Evolutionary conservation across 495 filamentous ascomycete genomes (phyloP).

Genomic region (Symbiotaphrina buchneri): DNA sequence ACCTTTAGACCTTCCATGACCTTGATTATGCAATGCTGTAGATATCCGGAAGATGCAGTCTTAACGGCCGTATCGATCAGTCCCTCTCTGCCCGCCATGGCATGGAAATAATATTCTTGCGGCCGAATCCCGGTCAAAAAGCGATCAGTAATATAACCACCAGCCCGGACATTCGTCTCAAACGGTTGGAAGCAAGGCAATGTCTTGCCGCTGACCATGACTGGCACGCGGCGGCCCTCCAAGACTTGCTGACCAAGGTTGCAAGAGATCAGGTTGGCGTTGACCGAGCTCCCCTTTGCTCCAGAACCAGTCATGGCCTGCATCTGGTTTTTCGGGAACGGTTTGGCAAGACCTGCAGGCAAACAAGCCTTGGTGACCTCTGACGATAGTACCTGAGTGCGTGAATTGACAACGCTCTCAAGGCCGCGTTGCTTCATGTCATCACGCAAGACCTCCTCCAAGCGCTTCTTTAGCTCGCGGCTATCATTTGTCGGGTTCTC

Average conservation of each 20-base stretch:
- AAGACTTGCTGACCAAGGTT: constrained; percentile 93
- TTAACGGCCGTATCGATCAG: constrained; percentile 99
- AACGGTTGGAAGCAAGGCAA: constrained; percentile 85
- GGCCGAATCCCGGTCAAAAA: constrained; percentile 97
- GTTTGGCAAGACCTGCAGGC: constrained; percentile 63
- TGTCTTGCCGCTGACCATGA: constrained; percentile 97
- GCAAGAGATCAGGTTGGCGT: constrained; percentile 93
- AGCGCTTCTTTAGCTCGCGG: constrained; percentile 43
- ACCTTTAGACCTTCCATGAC: constrained; percentile 92
- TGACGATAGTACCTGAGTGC: constrained; percentile 47
- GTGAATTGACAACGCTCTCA: constrained; percentile 64
- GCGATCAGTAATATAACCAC: constrained; percentile 83
- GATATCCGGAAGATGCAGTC: constrained; percentile 86
- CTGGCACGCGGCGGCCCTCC: constrained; percentile 81
- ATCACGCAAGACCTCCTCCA: constrained; percentile 81
- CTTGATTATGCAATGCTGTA: constrained; percentile 96
- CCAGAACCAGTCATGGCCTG: constrained; percentile 95
- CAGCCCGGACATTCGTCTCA: constrained; percentile 73
- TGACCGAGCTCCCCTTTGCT: constrained; percentile 81
- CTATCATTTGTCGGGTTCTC: constrained; percentile 31
- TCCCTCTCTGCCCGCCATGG: constrained; percentile 97
- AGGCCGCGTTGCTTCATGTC: constrained; percentile 74
- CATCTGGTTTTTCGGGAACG: constrained; percentile 95
- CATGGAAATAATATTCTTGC: constrained; percentile 98
- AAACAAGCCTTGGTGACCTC: constrained; percentile 59